Base-by-base conservation (phyloP, 2,329 filamentous ascomycete species). In the Aureobasidium musti region DNA sequence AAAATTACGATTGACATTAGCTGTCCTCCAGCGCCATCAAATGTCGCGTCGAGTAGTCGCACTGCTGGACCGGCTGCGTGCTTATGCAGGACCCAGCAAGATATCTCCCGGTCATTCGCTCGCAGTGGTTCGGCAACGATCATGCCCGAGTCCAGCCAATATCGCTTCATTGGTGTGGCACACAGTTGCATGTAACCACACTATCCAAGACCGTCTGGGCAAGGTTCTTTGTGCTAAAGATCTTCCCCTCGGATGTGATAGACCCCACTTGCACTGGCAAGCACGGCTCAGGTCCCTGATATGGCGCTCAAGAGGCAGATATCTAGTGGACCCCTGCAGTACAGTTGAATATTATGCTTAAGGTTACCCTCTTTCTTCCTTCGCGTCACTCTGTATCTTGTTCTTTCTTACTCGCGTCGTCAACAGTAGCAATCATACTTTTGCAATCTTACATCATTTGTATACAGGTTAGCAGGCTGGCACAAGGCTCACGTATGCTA, bases 61-160 rank as follows among this genome's bases (percentile, higher is more conserved):
- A 49, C 50, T 28, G 17, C 17, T 28, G 33, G 30, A 28, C 45
- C 59, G 59, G 59, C 45, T 50, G 61, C 49, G 17, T 53, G 49
- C 61, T 33, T 19, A 54, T 53, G 61, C 49, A 64, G 61, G 49
- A 53, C 61, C 47, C 33, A 49, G 33, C 45, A 21, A 63, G 30
- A 39, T 30, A 23, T 52, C 53, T 33, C 30, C 47, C 26, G 61
- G 37, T 23, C 28, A 64, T 45, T 54, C 37, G 61, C 61, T 54
- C 26, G 35, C 61, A 54, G 61, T 43, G 23, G 21, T 49, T 53
- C 61, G 61, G 61, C 39, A 64, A 54, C 23, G 49, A 64, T 64
- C 61, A n/a, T 63, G 43, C 33, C 45, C 59, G 45, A 52, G 43
- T 41, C 23, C 59, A 63, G 59, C n/a, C 61, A 64, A 64, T 64